Evolutionary conservation across 2,329 filamentous ascomycete species (phyloP).

Genomic region (Graphium sp.): DNA sequence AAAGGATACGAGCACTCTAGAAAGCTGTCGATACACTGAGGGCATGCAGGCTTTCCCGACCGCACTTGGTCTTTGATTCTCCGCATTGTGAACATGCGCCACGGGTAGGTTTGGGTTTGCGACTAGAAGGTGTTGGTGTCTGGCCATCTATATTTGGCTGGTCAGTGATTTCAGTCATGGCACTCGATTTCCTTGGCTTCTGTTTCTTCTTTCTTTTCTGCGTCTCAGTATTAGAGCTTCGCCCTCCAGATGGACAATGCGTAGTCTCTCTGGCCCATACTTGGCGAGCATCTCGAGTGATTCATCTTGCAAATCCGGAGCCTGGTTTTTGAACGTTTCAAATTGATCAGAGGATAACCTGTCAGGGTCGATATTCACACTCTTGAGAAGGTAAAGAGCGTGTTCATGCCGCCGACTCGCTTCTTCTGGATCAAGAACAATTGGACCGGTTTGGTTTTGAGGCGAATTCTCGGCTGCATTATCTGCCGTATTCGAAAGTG

Average conservation of each 20-base stretch:
- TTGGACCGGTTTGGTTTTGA: no score
- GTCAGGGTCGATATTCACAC: constrained; percentile 29
- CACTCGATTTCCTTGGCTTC: constrained; percentile 5
- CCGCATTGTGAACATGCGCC: constrained; percentile 20
- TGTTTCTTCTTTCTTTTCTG: constrained; percentile 6
- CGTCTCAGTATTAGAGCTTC: no score
- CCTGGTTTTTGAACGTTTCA: constrained; percentile 42
- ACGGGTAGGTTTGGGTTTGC: constrained; percentile 9
- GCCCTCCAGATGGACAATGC: constrained; percentile 42
- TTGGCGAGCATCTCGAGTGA: constrained; percentile 38
- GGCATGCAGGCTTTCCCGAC: constrained; percentile 21
- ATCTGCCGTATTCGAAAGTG: no score
- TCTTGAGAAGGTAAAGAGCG: constrained; percentile 27
- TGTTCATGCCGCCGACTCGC: constrained; percentile 29
- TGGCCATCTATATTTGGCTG: no score
- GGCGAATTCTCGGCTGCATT: no score
- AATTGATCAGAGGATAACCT: constrained; percentile 38
- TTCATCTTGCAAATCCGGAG: constrained; percentile 33
- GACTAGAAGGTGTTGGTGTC: no score
- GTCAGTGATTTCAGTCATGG: constrained; percentile 3
- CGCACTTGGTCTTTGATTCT: constrained; percentile 21
- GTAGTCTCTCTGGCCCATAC: constrained; percentile 38
- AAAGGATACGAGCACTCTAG: constrained; percentile 20
- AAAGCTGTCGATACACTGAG: constrained; percentile 15
- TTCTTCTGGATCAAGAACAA: constrained; percentile 22